These are phyloP conservation scores for Westerdykella ornata DNA, from an alignment of 2,329 filamentous ascomycete species.

Conservation along the genomic window DNA sequence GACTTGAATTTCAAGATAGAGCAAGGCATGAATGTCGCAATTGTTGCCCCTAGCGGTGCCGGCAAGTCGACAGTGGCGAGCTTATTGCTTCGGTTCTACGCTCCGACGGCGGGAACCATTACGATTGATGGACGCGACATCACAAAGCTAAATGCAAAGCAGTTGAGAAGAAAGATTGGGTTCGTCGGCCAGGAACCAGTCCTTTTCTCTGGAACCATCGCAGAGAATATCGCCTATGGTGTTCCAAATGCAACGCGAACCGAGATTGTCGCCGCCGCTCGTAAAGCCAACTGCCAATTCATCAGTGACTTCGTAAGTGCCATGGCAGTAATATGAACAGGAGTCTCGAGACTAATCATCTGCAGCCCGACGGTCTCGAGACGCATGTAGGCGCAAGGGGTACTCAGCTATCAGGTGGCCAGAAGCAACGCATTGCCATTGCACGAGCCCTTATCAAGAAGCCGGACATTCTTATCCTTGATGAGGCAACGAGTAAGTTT, in stretches of 20 bases:
- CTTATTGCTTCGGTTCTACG: conserved; percentile 87
- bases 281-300: conserved; percentile 92
- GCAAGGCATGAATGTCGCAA: conserved; percentile 87
- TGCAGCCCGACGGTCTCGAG: conserved; percentile 78
- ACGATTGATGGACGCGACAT: conserved; percentile 81
- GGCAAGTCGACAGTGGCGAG: conserved; percentile 94
- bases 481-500: conserved; percentile 72
- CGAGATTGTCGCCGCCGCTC: conserved; percentile 80
- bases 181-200: conserved; percentile 95
- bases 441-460: conserved; percentile 90
- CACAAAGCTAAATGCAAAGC: conserved; percentile 83
- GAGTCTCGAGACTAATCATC: not conserved
- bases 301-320: conserved; percentile 76
- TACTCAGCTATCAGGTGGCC: conserved; percentile 87
- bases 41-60: conserved; percentile 91
- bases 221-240: conserved; percentile 88
- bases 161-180: conserved; percentile 82
- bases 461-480: conserved; percentile 91
- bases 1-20: conserved; percentile 85
- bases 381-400: conserved; percentile 89
- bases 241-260: conserved; percentile 67
- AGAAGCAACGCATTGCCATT: conserved; percentile 97
- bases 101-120: conserved; percentile 68
- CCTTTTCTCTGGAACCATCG: conserved; percentile 76
- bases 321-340: not conserved